A percentile compares a stretch with the other conserved stretches of the same genome.
These are phyloP conservation scores for Talaromyces nanjingensis DNA, from an alignment of 495 filamentous ascomycete genomes.

Conservation along the genomic window DNA sequence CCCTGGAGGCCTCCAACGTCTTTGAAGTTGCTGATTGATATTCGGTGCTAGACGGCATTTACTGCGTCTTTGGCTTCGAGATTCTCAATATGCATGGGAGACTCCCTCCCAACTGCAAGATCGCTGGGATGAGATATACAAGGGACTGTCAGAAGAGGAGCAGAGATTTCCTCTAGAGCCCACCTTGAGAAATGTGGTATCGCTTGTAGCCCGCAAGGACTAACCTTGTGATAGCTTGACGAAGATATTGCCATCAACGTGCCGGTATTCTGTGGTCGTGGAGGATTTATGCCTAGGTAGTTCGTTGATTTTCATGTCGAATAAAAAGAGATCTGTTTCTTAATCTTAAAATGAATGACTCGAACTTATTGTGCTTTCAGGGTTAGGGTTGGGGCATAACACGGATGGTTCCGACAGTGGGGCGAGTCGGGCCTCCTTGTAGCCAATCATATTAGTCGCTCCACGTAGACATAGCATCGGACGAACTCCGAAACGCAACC, in stretches of 20 bases:
- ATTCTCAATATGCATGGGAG: slow-evolving; percentile 49
- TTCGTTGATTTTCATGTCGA: neutral
- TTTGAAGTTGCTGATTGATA: neutral
- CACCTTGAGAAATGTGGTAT: slow-evolving; percentile 26
- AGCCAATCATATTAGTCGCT: no score
- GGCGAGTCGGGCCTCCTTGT: no score
- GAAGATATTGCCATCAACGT: neutral
- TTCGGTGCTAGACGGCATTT: slow-evolving; percentile 43
- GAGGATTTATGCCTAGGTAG: neutral
- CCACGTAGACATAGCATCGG: no score
- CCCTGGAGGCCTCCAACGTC: neutral
- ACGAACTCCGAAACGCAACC: no score
- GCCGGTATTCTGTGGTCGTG: neutral
- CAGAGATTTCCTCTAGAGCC: slow-evolving; percentile 50
- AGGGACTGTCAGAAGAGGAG: slow-evolving; percentile 39
- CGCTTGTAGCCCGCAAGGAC: neutral
- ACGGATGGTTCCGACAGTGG: no score
- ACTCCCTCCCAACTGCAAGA: slow-evolving; percentile 38
- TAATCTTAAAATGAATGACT: no score
- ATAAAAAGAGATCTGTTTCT: neutral
- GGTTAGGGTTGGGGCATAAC: no score
- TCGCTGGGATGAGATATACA: slow-evolving; percentile 49
- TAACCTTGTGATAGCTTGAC: neutral
- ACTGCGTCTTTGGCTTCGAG: slow-evolving; percentile 50
- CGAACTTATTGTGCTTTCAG: no score